Percentiles rank a stretch among this genome's conserved stretches.
phyloP scores from a whole-genome alignment of 1,139 yeast genomes.

The Candida neerlandica region DNA sequence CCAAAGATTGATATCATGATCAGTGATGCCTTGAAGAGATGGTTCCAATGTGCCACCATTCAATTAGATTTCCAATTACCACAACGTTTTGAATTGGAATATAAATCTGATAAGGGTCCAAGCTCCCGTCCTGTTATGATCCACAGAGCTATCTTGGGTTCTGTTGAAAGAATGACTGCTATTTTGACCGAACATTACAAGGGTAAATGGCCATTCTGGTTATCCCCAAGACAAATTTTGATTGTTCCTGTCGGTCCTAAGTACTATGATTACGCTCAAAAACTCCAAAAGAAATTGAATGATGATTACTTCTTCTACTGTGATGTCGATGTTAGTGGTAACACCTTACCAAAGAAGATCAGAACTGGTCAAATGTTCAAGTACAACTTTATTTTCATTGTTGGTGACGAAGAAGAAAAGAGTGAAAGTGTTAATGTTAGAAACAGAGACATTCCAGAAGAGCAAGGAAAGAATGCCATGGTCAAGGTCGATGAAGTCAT shows the following conservation, averaged over 20 bases:
- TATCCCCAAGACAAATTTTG: slow-evolving; percentile 93
- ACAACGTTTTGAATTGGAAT: slow-evolving; percentile 83
- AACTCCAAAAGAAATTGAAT: slow-evolving; percentile 65
- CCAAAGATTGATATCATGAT: slow-evolving; percentile 96
- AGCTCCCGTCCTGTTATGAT: slow-evolving; percentile 89
- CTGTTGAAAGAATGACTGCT: slow-evolving; percentile 98
- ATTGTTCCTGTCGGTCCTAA: slow-evolving; percentile 96
- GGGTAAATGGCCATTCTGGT: slow-evolving; percentile 99
- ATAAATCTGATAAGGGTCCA: slow-evolving; percentile 69
- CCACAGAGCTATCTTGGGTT: slow-evolving; percentile 97
- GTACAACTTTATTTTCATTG: slow-evolving; percentile 92
- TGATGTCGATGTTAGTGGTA: slow-evolving; percentile 90
- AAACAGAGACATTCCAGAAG: slow-evolving; percentile 82
- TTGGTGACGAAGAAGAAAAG: slow-evolving; percentile 89
- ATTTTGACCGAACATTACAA: slow-evolving; percentile 95
- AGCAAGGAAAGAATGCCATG: slow-evolving; percentile 89
- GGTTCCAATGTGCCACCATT: slow-evolving; percentile 98
- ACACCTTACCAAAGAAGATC: slow-evolving; percentile 94
- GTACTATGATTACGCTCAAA: slow-evolving; percentile 84
- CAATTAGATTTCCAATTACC: slow-evolving; percentile 98
- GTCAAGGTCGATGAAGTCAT: slow-evolving; percentile 71
- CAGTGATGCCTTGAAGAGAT: slow-evolving; percentile 87
- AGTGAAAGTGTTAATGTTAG: slow-evolving; percentile 83
- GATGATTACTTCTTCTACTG: slow-evolving; percentile 78
- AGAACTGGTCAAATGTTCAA: slow-evolving; percentile 92